These are phyloP conservation scores for Conticribra weissflogii DNA, from an alignment of 108 stramenopile species.

Conservation along the genomic window DNA sequence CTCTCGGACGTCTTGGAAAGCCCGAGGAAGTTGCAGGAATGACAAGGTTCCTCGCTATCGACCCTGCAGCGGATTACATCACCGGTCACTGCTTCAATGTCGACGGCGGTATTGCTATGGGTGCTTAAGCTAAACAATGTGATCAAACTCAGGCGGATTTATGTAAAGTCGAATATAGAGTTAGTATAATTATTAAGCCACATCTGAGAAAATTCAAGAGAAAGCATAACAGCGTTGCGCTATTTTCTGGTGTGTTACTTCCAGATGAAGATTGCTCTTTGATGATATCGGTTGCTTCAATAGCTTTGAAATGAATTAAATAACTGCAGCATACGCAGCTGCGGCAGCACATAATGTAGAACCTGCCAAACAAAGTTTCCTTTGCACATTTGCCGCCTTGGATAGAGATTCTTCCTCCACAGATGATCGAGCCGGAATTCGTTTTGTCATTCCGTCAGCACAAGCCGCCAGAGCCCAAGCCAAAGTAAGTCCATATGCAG, in stretches of 20 bases:
- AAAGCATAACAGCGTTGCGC: no score
- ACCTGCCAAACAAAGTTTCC: slow-evolving; percentile 44
- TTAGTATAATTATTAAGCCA: no score
- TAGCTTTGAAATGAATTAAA: slow-evolving; percentile 7
- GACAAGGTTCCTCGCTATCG: slow-evolving; percentile 88
- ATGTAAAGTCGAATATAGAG: no score
- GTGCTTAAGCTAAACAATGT: slow-evolving; percentile 53
- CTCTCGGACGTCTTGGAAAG: slow-evolving; percentile 87
- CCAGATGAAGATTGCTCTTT: no score
- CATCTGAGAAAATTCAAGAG: no score
- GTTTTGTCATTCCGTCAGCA: slow-evolving; percentile 58
- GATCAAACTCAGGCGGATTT: no score
- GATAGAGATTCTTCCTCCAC: slow-evolving; percentile 27
- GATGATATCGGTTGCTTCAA: background rate
- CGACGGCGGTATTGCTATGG: slow-evolving; percentile 97
- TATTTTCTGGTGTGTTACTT: no score
- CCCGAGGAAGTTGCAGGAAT: slow-evolving; percentile 91
- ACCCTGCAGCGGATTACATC: slow-evolving; percentile 90
- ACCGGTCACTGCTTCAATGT: slow-evolving; percentile 95
- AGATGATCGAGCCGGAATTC: slow-evolving; percentile 5
- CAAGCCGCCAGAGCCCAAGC: slow-evolving; percentile 78
- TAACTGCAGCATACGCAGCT: slow-evolving; percentile 28
- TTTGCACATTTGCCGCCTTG: slow-evolving; percentile 42
- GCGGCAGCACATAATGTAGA: slow-evolving; percentile 46
- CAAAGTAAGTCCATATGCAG: slow-evolving; percentile 67